These are phyloP conservation scores for Microdochium paspali DNA, from an alignment of 2,329 filamentous ascomycete species.

Conservation along the genomic window DNA sequence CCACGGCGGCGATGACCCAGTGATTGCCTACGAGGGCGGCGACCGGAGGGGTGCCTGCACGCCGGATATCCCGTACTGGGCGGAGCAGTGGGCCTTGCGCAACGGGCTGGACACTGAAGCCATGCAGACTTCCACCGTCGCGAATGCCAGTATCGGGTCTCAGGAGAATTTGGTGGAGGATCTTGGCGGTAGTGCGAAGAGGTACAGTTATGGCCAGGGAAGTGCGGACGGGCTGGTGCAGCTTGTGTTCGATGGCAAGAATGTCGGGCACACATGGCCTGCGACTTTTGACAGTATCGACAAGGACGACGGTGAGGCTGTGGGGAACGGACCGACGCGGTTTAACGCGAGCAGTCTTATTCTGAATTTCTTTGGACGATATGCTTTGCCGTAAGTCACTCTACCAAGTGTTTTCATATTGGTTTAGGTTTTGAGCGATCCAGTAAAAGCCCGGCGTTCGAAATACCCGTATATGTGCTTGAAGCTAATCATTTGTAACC, in stretches of 20 bases:
- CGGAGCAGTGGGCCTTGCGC: constrained; percentile 22
- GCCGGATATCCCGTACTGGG: constrained; percentile 28
- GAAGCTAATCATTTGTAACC: no score
- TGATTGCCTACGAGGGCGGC: constrained; percentile 31
- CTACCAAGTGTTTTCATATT: no score
- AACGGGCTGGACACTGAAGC: constrained; percentile 9
- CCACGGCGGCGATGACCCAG: constrained; percentile 33
- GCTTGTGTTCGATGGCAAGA: neutral
- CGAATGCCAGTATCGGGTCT: neutral
- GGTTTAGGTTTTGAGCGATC: no score
- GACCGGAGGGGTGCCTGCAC: constrained; percentile 26
- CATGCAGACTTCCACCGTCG: neutral
- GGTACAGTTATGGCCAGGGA: neutral
- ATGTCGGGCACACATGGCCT: constrained; percentile 1
- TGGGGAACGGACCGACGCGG: neutral
- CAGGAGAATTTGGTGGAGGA: neutral
- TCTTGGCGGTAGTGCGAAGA: neutral
- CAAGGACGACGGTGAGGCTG: constrained; percentile 1
- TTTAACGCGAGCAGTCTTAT: constrained; percentile 2
- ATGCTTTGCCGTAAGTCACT: neutral
- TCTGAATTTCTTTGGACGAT: neutral
- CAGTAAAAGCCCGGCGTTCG: no score
- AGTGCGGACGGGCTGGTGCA: neutral
- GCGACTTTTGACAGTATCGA: constrained; percentile 1
- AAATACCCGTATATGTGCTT: no score